Evolutionary conservation across 371 early-diverging fungal genomes (phyloP), one percentile per base, ranked within the genome.

Genomic region (Capniomyces stellatus): DNA sequence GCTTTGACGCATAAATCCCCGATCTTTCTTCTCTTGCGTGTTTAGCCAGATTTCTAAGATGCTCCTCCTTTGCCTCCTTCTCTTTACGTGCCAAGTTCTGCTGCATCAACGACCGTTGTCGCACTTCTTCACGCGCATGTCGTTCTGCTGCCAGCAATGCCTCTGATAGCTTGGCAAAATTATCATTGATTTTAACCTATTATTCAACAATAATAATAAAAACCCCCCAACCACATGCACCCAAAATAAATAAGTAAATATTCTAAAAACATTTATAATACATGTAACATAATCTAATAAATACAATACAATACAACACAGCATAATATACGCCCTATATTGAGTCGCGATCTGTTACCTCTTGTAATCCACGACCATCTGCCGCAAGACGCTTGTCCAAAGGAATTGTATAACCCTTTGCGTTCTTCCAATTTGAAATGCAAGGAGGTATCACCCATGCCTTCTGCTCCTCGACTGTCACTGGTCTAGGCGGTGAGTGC

Each of bases 341-440:
- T 40, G 19, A n/a, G 19, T 15, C 13, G 19, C 13, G 19, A n/a
- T 40, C 27, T 10, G 12, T 44, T 19, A 44, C 72, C 52, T 93
- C 90, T 70, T 94, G 90, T 41, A 92, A 57, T 3, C 95, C 96
- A 59, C 94, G 84, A 22, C 92, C 95, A 66, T 97, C 95, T 12
- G 91, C 86, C 6, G 98, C 98, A 57, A 98, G 71, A 42, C 98
- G 87, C 71, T 96, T 96, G 66, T 98, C 96, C 41, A 98, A 72
- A 10, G 98, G 90, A 56, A 98, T 92, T 21, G 95, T 94, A 64
- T 87, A 96, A 51, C 98, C 98, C 64, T 95, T 92, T 49, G 91
- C 85, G 71, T 98, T 98, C 73, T 95, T 98, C 97, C 97, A 98
- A 69, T 93, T 95, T 55, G 89, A 88, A 41, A 98, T 90, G 60